A percentile compares a stretch with the other conserved stretches of the same genome.
phyloP scores from a whole-genome alignment of 169 alveolate genomes.

The Cryptosporidium baileyi region DNA sequence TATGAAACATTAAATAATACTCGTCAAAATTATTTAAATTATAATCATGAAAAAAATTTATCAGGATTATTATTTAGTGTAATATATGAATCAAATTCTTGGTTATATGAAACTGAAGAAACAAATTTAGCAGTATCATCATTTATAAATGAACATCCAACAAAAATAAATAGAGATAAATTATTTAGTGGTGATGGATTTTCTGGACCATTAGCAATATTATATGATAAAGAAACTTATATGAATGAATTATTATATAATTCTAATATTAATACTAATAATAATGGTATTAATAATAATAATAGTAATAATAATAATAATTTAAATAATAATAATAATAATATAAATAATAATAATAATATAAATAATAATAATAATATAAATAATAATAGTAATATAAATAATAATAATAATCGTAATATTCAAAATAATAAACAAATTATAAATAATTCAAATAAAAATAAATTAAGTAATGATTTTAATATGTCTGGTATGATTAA shows the following conservation, averaged over 20 bases:
- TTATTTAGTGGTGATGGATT: slow-evolving; percentile 59
- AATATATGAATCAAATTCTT: slow-evolving; percentile 47
- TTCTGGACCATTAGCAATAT: slow-evolving; percentile 54
- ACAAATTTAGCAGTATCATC: slow-evolving; percentile 57
- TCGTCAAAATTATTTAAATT: not conserved
- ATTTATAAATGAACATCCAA: slow-evolving; percentile 63
- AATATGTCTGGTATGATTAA: slow-evolving; percentile 17
- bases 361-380: not conserved
- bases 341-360: not conserved
- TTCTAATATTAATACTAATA: not conserved
- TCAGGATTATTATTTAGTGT: slow-evolving; percentile 64
- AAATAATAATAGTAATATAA: not conserved
- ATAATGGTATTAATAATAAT: not conserved
- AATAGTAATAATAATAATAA: not conserved
- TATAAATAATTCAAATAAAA: not conserved
- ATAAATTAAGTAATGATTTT: not conserved
- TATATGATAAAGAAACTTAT: not conserved
- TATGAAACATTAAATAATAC: not conserved
- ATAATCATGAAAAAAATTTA: not conserved
- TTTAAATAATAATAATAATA: not conserved
- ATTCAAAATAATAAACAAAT: not conserved
- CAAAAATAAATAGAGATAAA: slow-evolving; percentile 31
- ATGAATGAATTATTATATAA: not conserved
- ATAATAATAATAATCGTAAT: not conserved
- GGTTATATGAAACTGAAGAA: slow-evolving; percentile 67